Percentiles rank a stretch among this genome's conserved stretches.
Evolutionary conservation across 2,329 filamentous ascomycete genomes (phyloP).

Genomic region (Sporothrix sp.): DNA sequence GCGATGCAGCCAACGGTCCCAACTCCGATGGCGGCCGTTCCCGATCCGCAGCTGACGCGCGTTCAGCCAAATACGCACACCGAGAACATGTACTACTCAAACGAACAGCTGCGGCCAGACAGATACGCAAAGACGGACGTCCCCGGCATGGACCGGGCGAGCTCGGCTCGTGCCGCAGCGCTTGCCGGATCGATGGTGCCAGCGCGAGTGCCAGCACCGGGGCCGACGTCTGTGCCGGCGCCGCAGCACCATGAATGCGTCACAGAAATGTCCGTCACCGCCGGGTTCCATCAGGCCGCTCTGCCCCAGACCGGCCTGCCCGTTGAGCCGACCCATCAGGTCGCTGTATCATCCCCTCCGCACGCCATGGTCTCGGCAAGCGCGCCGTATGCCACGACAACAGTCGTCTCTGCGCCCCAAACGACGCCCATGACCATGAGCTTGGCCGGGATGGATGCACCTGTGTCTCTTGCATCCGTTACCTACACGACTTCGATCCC

Average conservation of each 20-base stretch:
- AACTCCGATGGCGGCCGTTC: conserved; percentile 9
- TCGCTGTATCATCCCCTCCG: not conserved
- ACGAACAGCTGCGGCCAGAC: not conserved
- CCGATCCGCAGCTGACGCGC: not conserved
- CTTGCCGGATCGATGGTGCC: not conserved
- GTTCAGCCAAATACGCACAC: conserved; percentile 23
- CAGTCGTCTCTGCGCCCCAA: not conserved
- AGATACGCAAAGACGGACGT: not conserved
- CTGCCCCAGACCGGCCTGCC: too few species aligned
- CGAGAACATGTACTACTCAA: conserved; percentile 34
- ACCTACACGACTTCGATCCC: too few species aligned
- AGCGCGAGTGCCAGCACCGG: not conserved
- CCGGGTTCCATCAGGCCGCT: too few species aligned
- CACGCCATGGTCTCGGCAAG: not conserved
- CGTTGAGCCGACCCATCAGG: not conserved
- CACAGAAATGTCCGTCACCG: too few species aligned
- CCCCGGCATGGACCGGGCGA: not conserved
- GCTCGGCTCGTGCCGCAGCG: not conserved
- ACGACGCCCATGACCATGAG: too few species aligned
- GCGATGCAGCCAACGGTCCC: conserved; percentile 27
- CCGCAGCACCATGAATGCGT: too few species aligned
- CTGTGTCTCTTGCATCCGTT: too few species aligned
- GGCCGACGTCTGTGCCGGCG: too few species aligned
- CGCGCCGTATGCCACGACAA: not conserved
- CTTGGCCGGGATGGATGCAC: too few species aligned